Percentiles rank a stretch among this genome's conserved stretches.
These are phyloP conservation scores for Diaporthe caulivora DNA, from an alignment of 2,329 filamentous ascomycete species.

Conservation along the genomic window DNA sequence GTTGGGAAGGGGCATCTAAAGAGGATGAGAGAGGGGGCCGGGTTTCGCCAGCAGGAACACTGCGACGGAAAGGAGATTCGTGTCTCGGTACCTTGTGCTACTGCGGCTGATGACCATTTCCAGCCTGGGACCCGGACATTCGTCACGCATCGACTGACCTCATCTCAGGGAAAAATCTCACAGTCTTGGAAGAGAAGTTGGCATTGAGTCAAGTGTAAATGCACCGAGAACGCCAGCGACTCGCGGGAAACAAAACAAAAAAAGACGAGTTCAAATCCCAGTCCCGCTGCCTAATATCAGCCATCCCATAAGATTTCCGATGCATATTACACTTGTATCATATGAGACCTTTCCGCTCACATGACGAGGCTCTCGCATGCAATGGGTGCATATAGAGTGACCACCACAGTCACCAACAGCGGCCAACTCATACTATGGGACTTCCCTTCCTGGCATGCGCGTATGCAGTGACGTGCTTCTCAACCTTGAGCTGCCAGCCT, in stretches of 20 bases:
- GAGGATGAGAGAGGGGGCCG: neutral
- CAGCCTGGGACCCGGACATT: neutral
- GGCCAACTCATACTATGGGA: constrained; percentile 42
- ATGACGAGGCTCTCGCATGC: neutral
- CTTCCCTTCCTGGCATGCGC: constrained; percentile 51
- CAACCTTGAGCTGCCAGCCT: constrained; percentile 58
- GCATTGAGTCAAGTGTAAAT: neutral
- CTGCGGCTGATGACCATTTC: neutral
- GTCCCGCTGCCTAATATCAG: neutral
- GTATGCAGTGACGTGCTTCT: constrained; percentile 55
- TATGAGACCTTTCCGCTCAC: neutral
- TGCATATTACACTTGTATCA: neutral
- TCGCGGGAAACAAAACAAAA: neutral
- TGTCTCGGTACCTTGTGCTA: constrained; percentile 6
- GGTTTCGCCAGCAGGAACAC: neutral
- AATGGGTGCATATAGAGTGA: neutral
- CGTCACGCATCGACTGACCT: neutral
- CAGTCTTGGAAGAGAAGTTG: neutral
- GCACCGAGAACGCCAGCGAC: neutral
- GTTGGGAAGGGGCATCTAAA: neutral
- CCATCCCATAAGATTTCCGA: neutral
- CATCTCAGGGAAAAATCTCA: neutral
- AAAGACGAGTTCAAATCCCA: neutral
- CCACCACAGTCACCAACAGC: neutral
- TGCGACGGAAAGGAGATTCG: neutral